A percentile compares a stretch with the other conserved stretches of the same genome.
phyloP scores from a whole-genome alignment of 208 protist species.

The Porcisia hertigi region DNA sequence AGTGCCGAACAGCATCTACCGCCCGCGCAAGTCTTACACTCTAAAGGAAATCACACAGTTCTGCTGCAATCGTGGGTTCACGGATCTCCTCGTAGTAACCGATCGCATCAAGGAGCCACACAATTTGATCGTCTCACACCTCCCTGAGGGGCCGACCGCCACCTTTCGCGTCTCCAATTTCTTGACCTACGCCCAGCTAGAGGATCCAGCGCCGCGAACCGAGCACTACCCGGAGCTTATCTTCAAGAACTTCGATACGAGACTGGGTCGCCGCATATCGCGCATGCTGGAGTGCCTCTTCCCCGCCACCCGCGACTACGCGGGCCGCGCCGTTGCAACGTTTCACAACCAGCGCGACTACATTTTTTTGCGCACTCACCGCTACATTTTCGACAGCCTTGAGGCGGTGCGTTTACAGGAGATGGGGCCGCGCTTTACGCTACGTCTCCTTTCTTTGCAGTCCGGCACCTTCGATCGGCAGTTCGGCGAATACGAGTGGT shows the following conservation, averaged over 20 bases:
- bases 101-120: slow-evolving; percentile 87
- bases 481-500: slow-evolving; percentile 95
- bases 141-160: slow-evolving; percentile 89
- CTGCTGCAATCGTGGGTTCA: slow-evolving; percentile 88
- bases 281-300: slow-evolving; percentile 91
- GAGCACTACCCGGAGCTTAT: slow-evolving; percentile 94
- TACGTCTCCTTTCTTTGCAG: slow-evolving; percentile 89
- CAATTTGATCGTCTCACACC: slow-evolving; percentile 88
- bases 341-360: slow-evolving; percentile 95
- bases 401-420: slow-evolving; percentile 91
- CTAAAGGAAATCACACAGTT: slow-evolving; percentile 93
- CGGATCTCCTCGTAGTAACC: slow-evolving; percentile 89
- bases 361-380: slow-evolving; percentile 93
- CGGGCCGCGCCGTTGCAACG: slow-evolving; percentile 88
- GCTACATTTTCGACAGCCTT: slow-evolving; percentile 92
- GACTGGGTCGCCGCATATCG: slow-evolving; percentile 86
- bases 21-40: slow-evolving; percentile 87
- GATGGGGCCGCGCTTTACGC: slow-evolving; percentile 92
- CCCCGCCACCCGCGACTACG: slow-evolving; percentile 86
- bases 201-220: slow-evolving; percentile 79
- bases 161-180: slow-evolving; percentile 91
- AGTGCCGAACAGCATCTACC: slow-evolving; percentile 88
- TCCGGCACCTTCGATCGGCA: slow-evolving; percentile 91
- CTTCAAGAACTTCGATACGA: slow-evolving; percentile 94
- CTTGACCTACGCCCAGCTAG: slow-evolving; percentile 75